These are phyloP conservation scores for Croton laevigatus DNA, from an alignment of 441 rosid species.

Conservation along the genomic window DNA sequence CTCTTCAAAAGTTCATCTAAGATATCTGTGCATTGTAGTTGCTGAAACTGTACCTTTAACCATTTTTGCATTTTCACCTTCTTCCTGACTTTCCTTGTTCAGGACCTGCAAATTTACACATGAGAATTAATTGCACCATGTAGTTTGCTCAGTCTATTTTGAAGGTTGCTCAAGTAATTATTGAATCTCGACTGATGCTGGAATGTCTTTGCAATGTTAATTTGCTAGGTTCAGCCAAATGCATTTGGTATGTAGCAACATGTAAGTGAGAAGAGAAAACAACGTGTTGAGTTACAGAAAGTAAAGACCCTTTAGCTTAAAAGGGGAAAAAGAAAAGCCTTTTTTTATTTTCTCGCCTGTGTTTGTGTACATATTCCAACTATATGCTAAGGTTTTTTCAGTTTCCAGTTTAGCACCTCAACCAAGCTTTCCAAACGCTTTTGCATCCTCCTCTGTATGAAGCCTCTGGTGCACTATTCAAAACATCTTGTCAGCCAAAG, in stretches of 20 bases:
- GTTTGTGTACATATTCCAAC: not conserved
- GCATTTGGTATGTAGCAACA: not conserved
- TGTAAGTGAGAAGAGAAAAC: not conserved
- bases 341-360: conserved; percentile 11
- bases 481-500: conserved; percentile 23
- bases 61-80: conserved; percentile 26
- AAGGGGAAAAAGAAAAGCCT: not conserved
- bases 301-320: not conserved
- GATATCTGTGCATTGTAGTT: not conserved
- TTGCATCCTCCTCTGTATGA: conserved; percentile 81
- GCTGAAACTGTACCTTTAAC: conserved; percentile 40
- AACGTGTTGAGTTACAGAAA: not conserved
- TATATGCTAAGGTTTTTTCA: conserved; percentile 9
- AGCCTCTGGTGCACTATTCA: conserved; percentile 71
- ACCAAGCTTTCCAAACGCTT: conserved; percentile 65
- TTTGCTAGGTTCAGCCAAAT: not conserved
- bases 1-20: not conserved
- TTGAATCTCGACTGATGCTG: not conserved
- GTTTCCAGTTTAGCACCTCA: conserved; percentile 47
- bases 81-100: conserved; percentile 35
- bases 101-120: conserved; percentile 49
- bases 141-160: not conserved
- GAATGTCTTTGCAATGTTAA: conserved; percentile 10
- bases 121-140: conserved; percentile 15
- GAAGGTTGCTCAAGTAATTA: conserved; percentile 1